Base-by-base conservation (phyloP, 2,329 filamentous ascomycete genomes). In the Phialocephala sp. region DNA sequence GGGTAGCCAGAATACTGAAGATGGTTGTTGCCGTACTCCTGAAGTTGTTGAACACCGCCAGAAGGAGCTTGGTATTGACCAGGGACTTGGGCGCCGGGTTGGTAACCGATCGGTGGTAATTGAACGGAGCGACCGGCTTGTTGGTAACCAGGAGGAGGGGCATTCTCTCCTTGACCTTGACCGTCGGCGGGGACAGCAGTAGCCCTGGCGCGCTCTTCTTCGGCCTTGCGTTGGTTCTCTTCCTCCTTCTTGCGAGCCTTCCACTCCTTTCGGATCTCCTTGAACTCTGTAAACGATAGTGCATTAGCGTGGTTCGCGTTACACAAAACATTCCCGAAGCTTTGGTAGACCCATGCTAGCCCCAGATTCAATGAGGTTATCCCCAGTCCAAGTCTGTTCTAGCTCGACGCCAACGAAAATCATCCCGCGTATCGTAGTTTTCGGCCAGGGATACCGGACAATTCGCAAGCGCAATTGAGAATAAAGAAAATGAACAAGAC, bases 241-340 rank as follows among this genome's bases (percentile, higher is more conserved):
- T 98, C 94, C 78, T 98, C 95, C 92, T 99, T 99, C 87, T 98
- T 98, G 76, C 95, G 93, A 45, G 92, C 92, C 83, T 98, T 99
- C 95, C 95, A 99, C 77, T 98, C 94, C 77, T 98, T 98, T 69
- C 95, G 91, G 67, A 98, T 97, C 76, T 99, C 95, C 78, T 99
- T 99, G 82, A 99, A 98, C 79, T 98, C 95, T 98, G 76, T 71
- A 74, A 66, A 65, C 68, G 64, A 64, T 67, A 69, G 72, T 69
- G 67, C 63, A 66, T 73, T 72, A 71, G 70, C 61, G 67, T 68
- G 50, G 62, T 45, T 64, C 68, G 68, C 57, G 72, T 73, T 72
- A 72, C 71, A 74, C 73, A 67, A 66, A 45, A 32, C 62, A 58
- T 62, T 72, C 74, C 74, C 77, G 69, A 68, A 59, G 66, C 57